Percentiles rank a stretch among this genome's conserved stretches.
Conservation (phyloP, 371 early-diverging fungal genomes). For the Umbelopsis sp. region DNA sequence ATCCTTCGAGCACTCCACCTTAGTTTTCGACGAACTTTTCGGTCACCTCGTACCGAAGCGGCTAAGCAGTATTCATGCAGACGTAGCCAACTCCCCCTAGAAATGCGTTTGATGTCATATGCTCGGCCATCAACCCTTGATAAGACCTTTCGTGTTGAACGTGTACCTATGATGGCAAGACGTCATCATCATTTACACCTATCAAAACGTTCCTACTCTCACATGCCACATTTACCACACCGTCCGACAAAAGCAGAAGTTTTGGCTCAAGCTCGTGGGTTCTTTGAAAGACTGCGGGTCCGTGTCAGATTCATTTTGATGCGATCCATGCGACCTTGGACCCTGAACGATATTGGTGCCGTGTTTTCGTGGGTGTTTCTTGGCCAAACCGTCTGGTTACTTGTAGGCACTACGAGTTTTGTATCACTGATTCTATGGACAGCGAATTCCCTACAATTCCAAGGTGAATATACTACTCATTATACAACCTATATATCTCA, state of each 20-base stretch:
- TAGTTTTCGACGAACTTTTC: not conserved
- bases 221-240: slow-evolving; percentile 29
- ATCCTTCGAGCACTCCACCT: not conserved
- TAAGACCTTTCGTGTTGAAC: not conserved
- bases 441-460: slow-evolving; percentile 87
- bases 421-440: slow-evolving; percentile 80
- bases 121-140: not conserved
- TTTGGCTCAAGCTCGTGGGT: slow-evolving; percentile 50
- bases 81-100: not conserved
- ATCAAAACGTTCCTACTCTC: not conserved
- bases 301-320: slow-evolving; percentile 62
- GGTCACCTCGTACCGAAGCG: not conserved
- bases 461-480: slow-evolving; percentile 62
- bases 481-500: not conserved
- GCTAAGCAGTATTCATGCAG: not conserved
- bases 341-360: slow-evolving; percentile 88
- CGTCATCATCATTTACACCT: slow-evolving; percentile 8
- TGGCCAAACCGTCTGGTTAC: slow-evolving; percentile 81
- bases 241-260: slow-evolving; percentile 50
- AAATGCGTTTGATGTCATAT: not conserved
- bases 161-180: not conserved
- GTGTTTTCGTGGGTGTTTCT: slow-evolving; percentile 90
- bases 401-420: slow-evolving; percentile 91
- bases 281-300: slow-evolving; percentile 56
- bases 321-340: slow-evolving; percentile 79